A percentile compares a stretch with the other conserved stretches of the same genome.
Conservation (phyloP, 1,139 yeast genomes). For the Yamadazyma trypodendri region DNA sequence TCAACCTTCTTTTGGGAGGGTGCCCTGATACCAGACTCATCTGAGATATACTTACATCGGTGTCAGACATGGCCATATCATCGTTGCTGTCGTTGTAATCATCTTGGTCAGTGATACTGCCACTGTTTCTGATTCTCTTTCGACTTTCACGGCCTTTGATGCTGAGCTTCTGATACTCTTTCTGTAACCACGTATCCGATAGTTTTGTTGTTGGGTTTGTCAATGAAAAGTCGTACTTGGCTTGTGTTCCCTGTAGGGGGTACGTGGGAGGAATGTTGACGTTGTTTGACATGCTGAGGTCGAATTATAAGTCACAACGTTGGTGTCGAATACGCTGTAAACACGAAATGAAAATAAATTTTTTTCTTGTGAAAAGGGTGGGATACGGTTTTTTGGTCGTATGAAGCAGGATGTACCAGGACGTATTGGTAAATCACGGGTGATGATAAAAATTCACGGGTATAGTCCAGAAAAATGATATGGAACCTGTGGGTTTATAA, state of each 20-base stretch:
- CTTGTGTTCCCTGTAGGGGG: conserved; percentile 32
- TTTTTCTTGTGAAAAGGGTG: too few species aligned
- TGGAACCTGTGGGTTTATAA: too few species aligned
- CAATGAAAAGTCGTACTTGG: conserved; percentile 35
- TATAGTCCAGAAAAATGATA: too few species aligned
- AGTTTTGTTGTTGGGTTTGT: conserved; percentile 34
- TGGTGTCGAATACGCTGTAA: too few species aligned
- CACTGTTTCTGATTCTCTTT: conserved; percentile 20
- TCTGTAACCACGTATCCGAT: conserved; percentile 34
- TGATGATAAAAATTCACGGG: too few species aligned
- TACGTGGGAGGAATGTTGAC: conserved; percentile 25
- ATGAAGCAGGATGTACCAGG: too few species aligned
- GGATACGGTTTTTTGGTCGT: too few species aligned
- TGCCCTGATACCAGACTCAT: conserved; percentile 28
- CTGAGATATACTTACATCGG: conserved; percentile 28
- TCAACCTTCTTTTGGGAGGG: conserved; percentile 43
- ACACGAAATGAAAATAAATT: too few species aligned
- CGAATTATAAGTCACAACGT: too few species aligned
- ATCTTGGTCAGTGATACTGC: conserved; percentile 8
- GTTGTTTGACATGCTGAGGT: conserved; percentile 5
- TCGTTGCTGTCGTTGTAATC: conserved; percentile 27
- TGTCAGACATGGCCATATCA: conserved; percentile 38
- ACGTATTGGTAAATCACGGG: background rate
- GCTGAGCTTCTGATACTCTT: conserved; percentile 29
- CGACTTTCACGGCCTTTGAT: conserved; percentile 22